phyloP scores from a whole-genome alignment of 2,329 filamentous ascomycete species.

The Hypocrella siamensis region DNA sequence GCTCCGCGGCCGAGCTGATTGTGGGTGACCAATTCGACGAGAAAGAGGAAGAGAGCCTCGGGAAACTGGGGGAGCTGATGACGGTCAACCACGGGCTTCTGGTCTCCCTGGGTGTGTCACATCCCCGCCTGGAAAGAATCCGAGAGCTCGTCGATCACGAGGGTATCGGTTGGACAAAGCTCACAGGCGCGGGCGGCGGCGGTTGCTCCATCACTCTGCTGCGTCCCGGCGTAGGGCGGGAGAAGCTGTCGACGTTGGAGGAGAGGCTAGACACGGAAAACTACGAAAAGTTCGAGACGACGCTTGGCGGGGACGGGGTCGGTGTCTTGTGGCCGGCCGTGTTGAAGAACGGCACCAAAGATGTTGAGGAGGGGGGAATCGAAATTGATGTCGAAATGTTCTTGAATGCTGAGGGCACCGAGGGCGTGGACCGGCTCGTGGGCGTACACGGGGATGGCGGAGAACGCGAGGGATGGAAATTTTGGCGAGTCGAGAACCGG shows the following conservation, averaged over 20 bases:
- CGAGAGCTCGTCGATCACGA: slow-evolving; percentile 81
- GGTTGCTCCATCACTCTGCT: slow-evolving; percentile 90
- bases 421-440: slow-evolving; percentile 76
- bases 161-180: slow-evolving; percentile 89
- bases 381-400: slow-evolving; percentile 83
- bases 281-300: slow-evolving; percentile 77
- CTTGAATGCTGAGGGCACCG: slow-evolving; percentile 65
- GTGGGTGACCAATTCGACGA: slow-evolving; percentile 51
- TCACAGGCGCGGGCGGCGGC: slow-evolving; percentile 89
- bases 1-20: slow-evolving; percentile 37
- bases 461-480: slow-evolving; percentile 70
- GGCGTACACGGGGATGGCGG: slow-evolving; percentile 57
- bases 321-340: slow-evolving; percentile 90
- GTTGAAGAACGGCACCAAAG: slow-evolving; percentile 66
- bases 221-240: slow-evolving; percentile 43
- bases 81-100: slow-evolving; percentile 87
- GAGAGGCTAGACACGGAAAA: slow-evolving; percentile 51
- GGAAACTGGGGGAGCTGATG: slow-evolving; percentile 72
- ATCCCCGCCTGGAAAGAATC: slow-evolving; percentile 82
- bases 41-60: slow-evolving; percentile 45
- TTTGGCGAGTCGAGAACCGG: slow-evolving; percentile 52
- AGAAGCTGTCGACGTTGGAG: slow-evolving; percentile 48
- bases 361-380: slow-evolving; percentile 66
- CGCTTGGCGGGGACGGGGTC: slow-evolving; percentile 81
- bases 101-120: slow-evolving; percentile 82